Evolutionary conservation across 2,329 filamentous ascomycete genomes (phyloP).

Genomic region (Colletotrichum sp.): DNA sequence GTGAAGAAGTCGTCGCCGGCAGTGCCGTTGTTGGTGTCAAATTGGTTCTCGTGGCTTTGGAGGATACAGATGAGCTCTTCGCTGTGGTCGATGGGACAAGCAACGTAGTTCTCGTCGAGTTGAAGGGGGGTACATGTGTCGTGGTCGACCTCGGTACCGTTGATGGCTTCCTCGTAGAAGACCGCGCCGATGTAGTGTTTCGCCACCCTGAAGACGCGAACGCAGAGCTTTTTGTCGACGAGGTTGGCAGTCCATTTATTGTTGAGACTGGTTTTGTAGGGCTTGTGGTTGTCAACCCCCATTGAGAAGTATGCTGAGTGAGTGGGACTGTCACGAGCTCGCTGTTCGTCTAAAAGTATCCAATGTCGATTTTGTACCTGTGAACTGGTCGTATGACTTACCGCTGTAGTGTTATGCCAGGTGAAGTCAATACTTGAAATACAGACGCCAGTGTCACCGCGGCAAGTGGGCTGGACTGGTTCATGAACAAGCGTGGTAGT

Average conservation of each 20-base stretch:
- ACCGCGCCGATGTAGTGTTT: neutral
- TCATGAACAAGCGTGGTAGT: neutral
- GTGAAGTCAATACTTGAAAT: neutral
- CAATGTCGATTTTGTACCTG: neutral
- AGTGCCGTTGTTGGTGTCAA: neutral
- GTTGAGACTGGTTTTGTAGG: neutral
- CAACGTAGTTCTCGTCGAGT: neutral
- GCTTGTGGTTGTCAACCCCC: neutral
- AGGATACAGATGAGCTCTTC: neutral
- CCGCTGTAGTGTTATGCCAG: neutral
- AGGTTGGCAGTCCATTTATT: neutral
- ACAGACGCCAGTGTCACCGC: neutral
- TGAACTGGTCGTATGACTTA: neutral
- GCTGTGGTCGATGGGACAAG: neutral
- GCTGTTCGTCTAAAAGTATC: neutral
- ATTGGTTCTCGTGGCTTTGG: neutral
- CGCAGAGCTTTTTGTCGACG: neutral
- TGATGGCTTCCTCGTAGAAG: neutral
- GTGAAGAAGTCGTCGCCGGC: neutral
- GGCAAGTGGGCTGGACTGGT: neutral
- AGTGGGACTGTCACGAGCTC: rapidly evolving
- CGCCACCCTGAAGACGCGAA: neutral
- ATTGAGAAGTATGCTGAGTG: neutral
- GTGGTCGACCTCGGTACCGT: neutral
- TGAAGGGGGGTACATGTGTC: neutral